These are phyloP conservation scores for Juncus inflexus DNA, from an alignment of 176 grass and related monocot genomes.

Conservation along the genomic window DNA sequence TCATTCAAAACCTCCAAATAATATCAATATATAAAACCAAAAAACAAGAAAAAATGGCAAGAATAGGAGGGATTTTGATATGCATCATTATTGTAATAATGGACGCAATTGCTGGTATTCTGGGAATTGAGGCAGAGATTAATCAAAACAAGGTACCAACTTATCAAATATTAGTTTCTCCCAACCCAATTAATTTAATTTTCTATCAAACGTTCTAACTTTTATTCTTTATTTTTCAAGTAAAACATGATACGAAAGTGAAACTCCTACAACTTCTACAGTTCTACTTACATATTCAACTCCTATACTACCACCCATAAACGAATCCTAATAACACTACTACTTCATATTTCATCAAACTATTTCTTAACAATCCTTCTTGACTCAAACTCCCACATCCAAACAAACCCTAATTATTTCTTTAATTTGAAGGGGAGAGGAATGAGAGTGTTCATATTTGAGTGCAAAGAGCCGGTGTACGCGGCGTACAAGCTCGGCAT, in stretches of 20 bases:
- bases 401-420: background rate
- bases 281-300: too few relatives aligned
- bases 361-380: background rate
- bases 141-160: slow-evolving; percentile 71
- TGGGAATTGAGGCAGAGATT: slow-evolving; percentile 79
- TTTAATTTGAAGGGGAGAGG: slow-evolving; percentile 41
- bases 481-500: slow-evolving; percentile 81
- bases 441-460: slow-evolving; percentile 69
- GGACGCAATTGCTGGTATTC: slow-evolving; percentile 82
- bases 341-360: too few relatives aligned
- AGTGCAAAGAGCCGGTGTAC: slow-evolving; percentile 69
- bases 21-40: slow-evolving; percentile 4
- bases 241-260: too few relatives aligned
- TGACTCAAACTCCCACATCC: background rate
- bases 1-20: slow-evolving; percentile 24
- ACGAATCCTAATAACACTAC: too few relatives aligned
- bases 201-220: background rate
- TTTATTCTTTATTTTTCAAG: background rate
- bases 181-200: background rate
- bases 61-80: slow-evolving; percentile 43
- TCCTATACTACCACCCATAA: too few relatives aligned
- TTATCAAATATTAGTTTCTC: background rate
- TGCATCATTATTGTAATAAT: slow-evolving; percentile 70
- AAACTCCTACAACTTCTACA: too few relatives aligned
- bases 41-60: slow-evolving; percentile 38